Evolutionary conservation across 1,284 basidiomycete species (phyloP), one percentile per base, ranked within the genome.

Genomic region (Sparassis latifolia): DNA sequence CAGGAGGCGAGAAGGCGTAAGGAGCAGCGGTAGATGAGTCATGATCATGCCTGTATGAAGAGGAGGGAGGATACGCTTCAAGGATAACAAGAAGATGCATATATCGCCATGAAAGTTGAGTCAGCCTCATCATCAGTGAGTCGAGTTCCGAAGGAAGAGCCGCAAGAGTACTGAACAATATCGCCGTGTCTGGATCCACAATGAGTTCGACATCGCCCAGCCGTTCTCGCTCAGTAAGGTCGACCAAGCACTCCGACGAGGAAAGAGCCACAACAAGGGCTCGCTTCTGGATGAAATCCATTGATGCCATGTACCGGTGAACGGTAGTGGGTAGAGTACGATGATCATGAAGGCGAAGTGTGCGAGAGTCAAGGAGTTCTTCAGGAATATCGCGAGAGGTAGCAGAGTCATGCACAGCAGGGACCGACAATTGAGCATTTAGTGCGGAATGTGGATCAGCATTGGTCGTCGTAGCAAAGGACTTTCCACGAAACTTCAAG

Each of bases 301-400:
- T 62, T 12, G 84, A 88, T 12, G 78, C 78, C 63, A 90, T 70
- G 59, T 88, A 89, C 30, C 71, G 74, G 62, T 88, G 84, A n/a
- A 61, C 48, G n/a, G 58, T 64, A 6, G 52, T 47, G 7, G 76
- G 70, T 37, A 52, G 57, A n/a, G 53, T 49, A 63, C 65, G 65
- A 12, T 56, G 46, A 3, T 63, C 58, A 4, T 77, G 74, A 39
- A 81, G 66, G 12, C 59, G 58, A 27, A 84, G 62, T 2, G 80
- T 86, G 50, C 71, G 70, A 35, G 59, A 55, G 58, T 82, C 76
- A 45, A 73, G 62, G 20, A 84, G 57, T 33, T 76, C 72, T 37
- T 63, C 56, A 33, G 80, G 78, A 30, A 59, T 53, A 7, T 49
- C 48, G 32, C 35, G 35, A 27, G 38, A 4, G 3, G 37, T 43